Evolutionary conservation across 805 yeast genomes (phyloP), one percentile per base, ranked within the genome.

Genomic region (Zygosaccharomyces gambellarensis): DNA sequence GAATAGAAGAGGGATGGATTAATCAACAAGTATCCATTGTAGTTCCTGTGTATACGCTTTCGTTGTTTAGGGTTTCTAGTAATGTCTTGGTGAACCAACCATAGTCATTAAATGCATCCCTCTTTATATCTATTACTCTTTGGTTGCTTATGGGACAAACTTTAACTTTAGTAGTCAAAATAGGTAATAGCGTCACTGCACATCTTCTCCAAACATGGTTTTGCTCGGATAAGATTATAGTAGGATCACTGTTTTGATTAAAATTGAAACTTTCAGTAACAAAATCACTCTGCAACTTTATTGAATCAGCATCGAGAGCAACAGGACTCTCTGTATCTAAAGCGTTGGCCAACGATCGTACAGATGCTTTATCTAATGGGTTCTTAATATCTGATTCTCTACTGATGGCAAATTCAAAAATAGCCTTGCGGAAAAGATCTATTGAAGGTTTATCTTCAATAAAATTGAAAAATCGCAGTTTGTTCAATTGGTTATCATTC

Each of bases 171-270:
- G 72, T 62, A 7, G 65, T 62, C 29, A 71, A 41, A 6, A 73
- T 45, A 1, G 78, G 78, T 12, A 72, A 51, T 28, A 71, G 49
- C 1, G 75, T 70, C 4, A 67, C 55, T 11, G 67, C 54, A 53
- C 78, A 73, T 25, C 73, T 55, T 31, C 58, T 62, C 77, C 77
- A 73, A 2, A 42, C 28, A 43, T 70, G 69, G 12, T 61, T 64
- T 17, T 50, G 50, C 9, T 61, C 59, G 1, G 61, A 56, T 12
- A 39, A 21, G 10, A 65, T 62, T n/a, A 46, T 43, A 4, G 63
- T 60, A 4, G 47, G 45, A 11, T 60, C 55, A 5, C 48, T 31
- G 8, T 43, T 45, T 4, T 47, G 45, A n/a, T 45, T 42, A 29
- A 58, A 48, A 28, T 54, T 48, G 46, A 67, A 67, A 1, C 53